Evolutionary conservation across 2,329 filamentous ascomycete genomes (phyloP), one percentile per base, ranked within the genome.

Genomic region (Diaporthe vaccinii): DNA sequence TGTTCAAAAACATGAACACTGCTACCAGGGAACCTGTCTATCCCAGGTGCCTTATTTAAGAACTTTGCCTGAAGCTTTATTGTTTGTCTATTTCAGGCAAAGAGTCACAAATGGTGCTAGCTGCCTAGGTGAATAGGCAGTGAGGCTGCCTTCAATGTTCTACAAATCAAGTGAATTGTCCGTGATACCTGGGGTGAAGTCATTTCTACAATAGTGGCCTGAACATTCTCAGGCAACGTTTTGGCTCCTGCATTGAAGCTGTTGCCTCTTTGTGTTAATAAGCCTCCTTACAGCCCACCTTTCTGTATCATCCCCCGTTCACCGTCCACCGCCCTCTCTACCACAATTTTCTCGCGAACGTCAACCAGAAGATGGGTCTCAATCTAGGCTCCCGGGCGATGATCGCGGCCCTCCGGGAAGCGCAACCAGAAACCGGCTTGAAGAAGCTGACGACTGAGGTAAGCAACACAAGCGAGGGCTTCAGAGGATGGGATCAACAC

Each of bases 381-480:
- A 46, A 59, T 14, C 44, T 20, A 2, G 70, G 70, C 8, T 36
- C 25, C 8, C 41, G n/a, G 31, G 57, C 46, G 34, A 62, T 72
- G 22, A 72, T 72, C n/a, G 2, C 20, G 2, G 57, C 44, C 57
- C 25, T 72, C 14, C 44, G 46, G 55, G 57, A 44, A 39, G 57
- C 55, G 10, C 25, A 61, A 10, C 69, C 70, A 15, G 22, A 41
- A 0, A 53, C 39, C 0, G 57, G 70, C n/a, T 31, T 53, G 57
- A 72, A 62, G 57, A 72, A 51, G 25, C 34, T 61, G 39, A 61
- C 69, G 7, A 39, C 10, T 2, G 41, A 39, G 44, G 69, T 72
- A 59, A 25, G 69, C 46, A 53, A 20, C 17, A 7, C 28, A 49
- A 28, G 17, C 22, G 17, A 14, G 22, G 41, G 2, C 7, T 31